Conservation (phyloP, 2,329 filamentous ascomycete genomes). For the Neodidymelliopsis sp. region DNA sequence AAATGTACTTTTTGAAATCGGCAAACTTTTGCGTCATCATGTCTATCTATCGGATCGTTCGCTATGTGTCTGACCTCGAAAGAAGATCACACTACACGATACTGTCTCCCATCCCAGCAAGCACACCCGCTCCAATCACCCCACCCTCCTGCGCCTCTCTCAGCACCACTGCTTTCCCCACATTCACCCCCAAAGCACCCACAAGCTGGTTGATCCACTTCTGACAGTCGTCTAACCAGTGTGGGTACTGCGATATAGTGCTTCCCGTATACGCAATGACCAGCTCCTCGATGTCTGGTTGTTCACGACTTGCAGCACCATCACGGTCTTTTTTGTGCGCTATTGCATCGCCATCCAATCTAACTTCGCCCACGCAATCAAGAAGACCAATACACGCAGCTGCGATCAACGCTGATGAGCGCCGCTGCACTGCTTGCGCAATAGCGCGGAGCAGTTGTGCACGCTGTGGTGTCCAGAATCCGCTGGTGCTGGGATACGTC, state of each 20-base stretch:
- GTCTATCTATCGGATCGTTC: too few species aligned
- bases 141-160: conserved; percentile 62
- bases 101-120: conserved; percentile 55
- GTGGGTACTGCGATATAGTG: conserved; percentile 80
- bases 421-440: conserved; percentile 72
- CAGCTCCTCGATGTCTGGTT: conserved; percentile 61
- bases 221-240: conserved; percentile 75
- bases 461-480: conserved; percentile 67
- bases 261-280: conserved; percentile 82
- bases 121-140: conserved; percentile 63
- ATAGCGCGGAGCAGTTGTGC: conserved; percentile 70
- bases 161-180: conserved; percentile 57
- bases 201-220: conserved; percentile 67
- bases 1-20: too few species aligned
- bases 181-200: conserved; percentile 49
- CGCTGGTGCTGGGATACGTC: conserved; percentile 59
- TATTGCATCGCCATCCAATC: conserved; percentile 35
- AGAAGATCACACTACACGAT: neutral
- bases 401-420: conserved; percentile 77
- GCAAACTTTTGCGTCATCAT: too few species aligned
- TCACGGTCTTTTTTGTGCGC: conserved; percentile 27
- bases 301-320: conserved; percentile 18
- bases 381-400: conserved; percentile 76
- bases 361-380: conserved; percentile 72
- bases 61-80: too few species aligned